Conservation (phyloP, 1,139 yeast genomes). For the Sugiyamaella xylanicola region DNA sequence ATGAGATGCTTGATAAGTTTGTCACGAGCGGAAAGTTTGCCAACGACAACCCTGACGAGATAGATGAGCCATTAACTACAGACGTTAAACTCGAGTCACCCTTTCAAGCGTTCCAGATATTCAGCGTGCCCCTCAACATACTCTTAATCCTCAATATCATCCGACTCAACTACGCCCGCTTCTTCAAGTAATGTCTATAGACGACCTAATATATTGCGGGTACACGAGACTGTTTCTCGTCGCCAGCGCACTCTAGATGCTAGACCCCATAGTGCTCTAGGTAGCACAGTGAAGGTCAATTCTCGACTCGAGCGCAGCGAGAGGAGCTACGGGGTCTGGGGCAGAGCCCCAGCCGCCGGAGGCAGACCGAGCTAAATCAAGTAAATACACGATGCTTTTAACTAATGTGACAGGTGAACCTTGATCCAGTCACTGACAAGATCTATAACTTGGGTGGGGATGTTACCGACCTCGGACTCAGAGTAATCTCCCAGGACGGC, state of each 20-base stretch:
- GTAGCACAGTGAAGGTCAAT: too few species aligned
- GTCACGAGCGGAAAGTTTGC: constrained; percentile 60
- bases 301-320: too few species aligned
- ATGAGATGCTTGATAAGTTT: constrained; percentile 61
- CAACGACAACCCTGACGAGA: constrained; percentile 27
- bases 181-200: background rate
- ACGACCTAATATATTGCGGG: background rate
- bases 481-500: constrained; percentile 48
- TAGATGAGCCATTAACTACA: constrained; percentile 25
- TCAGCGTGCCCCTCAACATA: constrained; percentile 40
- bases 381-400: background rate
- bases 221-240: too few species aligned
- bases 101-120: constrained; percentile 40
- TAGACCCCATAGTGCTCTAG: too few species aligned
- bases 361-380: background rate
- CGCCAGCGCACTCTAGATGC: too few species aligned
- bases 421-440: constrained; percentile 34
- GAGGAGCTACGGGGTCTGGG: too few species aligned
- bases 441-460: constrained; percentile 34
- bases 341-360: constrained; percentile 3
- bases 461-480: constrained; percentile 39
- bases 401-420: constrained; percentile 27
- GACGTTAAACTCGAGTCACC: constrained; percentile 33
- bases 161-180: constrained; percentile 3
- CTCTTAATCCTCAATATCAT: constrained; percentile 27